Percentiles rank a stretch among this genome's conserved stretches.
Conservation (phyloP, 2,329 filamentous ascomycete species). For the Hypoxylon sp. region DNA sequence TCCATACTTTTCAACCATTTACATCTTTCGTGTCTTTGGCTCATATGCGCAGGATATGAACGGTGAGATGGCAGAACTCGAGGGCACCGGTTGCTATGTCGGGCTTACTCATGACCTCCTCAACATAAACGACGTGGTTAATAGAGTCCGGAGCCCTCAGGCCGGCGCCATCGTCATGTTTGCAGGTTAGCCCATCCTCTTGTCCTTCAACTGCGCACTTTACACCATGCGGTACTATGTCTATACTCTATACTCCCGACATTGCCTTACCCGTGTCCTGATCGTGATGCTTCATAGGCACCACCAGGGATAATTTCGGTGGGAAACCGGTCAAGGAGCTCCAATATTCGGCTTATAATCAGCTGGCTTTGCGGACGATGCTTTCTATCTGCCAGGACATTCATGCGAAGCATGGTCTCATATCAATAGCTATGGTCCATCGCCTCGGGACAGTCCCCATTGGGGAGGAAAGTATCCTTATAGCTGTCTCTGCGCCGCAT, state of each 20-base stretch:
- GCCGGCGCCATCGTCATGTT: slow-evolving; percentile 82
- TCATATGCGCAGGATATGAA: slow-evolving; percentile 30
- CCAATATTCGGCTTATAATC: slow-evolving; percentile 76
- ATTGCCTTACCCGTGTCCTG: neutral
- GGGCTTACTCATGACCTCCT: slow-evolving; percentile 71
- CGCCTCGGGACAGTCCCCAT: slow-evolving; percentile 86
- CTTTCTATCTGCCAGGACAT: slow-evolving; percentile 67
- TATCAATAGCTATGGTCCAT: slow-evolving; percentile 81
- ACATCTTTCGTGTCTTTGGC: neutral
- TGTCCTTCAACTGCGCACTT: neutral
- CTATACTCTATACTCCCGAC: neutral
- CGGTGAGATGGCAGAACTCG: slow-evolving; percentile 50
- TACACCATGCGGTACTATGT: neutral
- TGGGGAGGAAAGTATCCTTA: slow-evolving; percentile 91
- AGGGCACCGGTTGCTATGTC: slow-evolving; percentile 67
- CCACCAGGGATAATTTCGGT: slow-evolving; percentile 78
- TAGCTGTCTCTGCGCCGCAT: slow-evolving; percentile 85
- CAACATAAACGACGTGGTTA: slow-evolving; percentile 64
- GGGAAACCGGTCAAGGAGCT: slow-evolving; percentile 76
- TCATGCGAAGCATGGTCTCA: slow-evolving; percentile 67
- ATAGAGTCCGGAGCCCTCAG: slow-evolving; percentile 73
- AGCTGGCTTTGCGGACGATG: slow-evolving; percentile 74
- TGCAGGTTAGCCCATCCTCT: slow-evolving; percentile 60
- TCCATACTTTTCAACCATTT: neutral
- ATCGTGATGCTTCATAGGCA: slow-evolving; percentile 59